Percentiles rank a stretch among this genome's conserved stretches.
Evolutionary conservation across 495 filamentous ascomycete species (phyloP).

Genomic region (Amniculicola lignicola): DNA sequence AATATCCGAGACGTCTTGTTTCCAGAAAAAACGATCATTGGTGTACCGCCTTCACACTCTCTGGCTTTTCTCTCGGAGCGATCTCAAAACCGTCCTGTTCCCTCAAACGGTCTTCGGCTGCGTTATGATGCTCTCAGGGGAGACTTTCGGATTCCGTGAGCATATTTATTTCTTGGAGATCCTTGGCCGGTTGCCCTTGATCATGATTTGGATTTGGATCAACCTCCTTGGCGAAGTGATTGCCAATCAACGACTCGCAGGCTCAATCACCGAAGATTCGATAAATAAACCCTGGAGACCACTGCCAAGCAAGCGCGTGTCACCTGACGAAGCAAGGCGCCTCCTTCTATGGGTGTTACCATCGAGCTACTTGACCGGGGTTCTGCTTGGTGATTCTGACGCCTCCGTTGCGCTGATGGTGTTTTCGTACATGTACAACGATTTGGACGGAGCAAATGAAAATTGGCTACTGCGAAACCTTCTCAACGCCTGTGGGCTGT

Average conservation of each 20-base stretch:
- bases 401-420: slow-evolving; percentile 8
- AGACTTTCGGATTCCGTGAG: too few species aligned
- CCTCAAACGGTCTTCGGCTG: slow-evolving; percentile 26
- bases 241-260: slow-evolving; percentile 50
- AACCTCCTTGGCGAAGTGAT: slow-evolving; percentile 47
- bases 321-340: slow-evolving; percentile 38
- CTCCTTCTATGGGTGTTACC: background rate
- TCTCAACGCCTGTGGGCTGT: slow-evolving; percentile 47
- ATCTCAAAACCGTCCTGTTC: slow-evolving; percentile 15
- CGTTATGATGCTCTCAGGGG: background rate
- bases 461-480: slow-evolving; percentile 44
- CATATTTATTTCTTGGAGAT: too few species aligned
- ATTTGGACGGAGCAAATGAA: slow-evolving; percentile 50
- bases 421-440: slow-evolving; percentile 55
- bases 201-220: slow-evolving; percentile 34
- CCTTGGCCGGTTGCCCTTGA: background rate
- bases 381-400: background rate
- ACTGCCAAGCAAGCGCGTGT: slow-evolving; percentile 47
- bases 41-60: slow-evolving; percentile 17
- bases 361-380: background rate
- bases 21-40: too few species aligned
- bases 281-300: slow-evolving; percentile 62
- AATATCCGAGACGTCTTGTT: too few species aligned
- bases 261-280: slow-evolving; percentile 50
- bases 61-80: slow-evolving; percentile 22